These are phyloP conservation scores for Penicillium sp. DNA, from an alignment of 2,329 filamentous ascomycete genomes.

Conservation along the genomic window DNA sequence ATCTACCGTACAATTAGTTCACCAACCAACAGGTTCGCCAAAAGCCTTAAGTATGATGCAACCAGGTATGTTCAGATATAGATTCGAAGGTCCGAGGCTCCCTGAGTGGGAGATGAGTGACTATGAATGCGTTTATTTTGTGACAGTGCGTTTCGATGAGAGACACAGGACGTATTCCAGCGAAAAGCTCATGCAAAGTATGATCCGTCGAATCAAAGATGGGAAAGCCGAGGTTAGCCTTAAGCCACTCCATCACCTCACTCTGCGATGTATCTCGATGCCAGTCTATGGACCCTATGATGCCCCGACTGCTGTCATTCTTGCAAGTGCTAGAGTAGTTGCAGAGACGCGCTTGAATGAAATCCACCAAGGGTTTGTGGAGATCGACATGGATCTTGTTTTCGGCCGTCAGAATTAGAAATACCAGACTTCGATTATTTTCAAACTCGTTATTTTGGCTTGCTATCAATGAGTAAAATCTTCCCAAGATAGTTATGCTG, in stretches of 20 bases:
- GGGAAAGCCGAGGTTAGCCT: neutral
- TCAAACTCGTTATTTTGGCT: neutral
- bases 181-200: neutral
- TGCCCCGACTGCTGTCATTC: neutral
- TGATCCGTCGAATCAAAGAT: neutral
- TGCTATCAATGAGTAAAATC: neutral
- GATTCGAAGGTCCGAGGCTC: neutral
- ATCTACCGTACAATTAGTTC: neutral
- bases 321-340: neutral
- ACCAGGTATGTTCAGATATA: neutral
- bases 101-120: neutral
- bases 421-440: neutral
- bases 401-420: neutral
- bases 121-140: neutral
- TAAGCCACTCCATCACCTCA: neutral
- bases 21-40: neutral
- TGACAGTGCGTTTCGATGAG: neutral
- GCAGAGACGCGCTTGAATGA: neutral
- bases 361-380: neutral
- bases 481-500: too few relatives aligned
- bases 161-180: neutral
- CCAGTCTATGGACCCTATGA: constrained; percentile 1
- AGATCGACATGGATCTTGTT: neutral
- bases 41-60: neutral
- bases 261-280: neutral